Conservation (phyloP, 768 basidiomycete species). For the Kwoniella newhampshirensis region DNA sequence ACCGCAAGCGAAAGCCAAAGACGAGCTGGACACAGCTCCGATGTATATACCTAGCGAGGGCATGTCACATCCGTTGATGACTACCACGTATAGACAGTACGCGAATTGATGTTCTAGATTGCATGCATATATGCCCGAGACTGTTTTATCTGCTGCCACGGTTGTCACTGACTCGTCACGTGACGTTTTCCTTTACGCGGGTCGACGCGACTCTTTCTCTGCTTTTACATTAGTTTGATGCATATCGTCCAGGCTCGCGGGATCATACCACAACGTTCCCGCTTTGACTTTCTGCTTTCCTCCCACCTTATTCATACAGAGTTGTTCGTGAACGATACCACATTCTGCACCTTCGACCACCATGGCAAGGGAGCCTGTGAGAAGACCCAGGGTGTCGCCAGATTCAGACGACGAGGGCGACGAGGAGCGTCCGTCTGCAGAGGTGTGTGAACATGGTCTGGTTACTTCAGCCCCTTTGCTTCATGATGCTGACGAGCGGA, state of each 20-base stretch:
- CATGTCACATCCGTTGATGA: constrained; percentile 45
- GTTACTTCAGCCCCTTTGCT: too few relatives aligned
- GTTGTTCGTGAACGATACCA: not conserved
- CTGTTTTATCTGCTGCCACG: too few relatives aligned
- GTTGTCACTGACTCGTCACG: too few relatives aligned
- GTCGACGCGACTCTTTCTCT: too few relatives aligned
- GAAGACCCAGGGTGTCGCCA: constrained; percentile 4
- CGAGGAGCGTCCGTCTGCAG: constrained; percentile 1
- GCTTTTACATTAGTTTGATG: too few relatives aligned
- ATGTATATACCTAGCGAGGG: constrained; percentile 32
- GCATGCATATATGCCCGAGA: not conserved
- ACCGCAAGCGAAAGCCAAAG: constrained; percentile 10
- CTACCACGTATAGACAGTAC: constrained; percentile 24
- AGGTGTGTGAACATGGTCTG: not conserved
- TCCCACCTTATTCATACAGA: not conserved
- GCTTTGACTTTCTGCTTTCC: not conserved
- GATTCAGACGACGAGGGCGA: constrained; percentile 15
- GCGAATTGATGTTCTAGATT: constrained; percentile 21
- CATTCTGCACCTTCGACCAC: not conserved
- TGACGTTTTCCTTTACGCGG: too few relatives aligned
- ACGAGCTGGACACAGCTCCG: constrained; percentile 19
- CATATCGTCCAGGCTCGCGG: too few relatives aligned
- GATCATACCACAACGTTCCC: not conserved
- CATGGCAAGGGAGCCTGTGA: constrained; percentile 13
- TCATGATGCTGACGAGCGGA: too few relatives aligned